Conservation (phyloP, 169 alveolate species). For the Eimeria falciformis region DNA sequence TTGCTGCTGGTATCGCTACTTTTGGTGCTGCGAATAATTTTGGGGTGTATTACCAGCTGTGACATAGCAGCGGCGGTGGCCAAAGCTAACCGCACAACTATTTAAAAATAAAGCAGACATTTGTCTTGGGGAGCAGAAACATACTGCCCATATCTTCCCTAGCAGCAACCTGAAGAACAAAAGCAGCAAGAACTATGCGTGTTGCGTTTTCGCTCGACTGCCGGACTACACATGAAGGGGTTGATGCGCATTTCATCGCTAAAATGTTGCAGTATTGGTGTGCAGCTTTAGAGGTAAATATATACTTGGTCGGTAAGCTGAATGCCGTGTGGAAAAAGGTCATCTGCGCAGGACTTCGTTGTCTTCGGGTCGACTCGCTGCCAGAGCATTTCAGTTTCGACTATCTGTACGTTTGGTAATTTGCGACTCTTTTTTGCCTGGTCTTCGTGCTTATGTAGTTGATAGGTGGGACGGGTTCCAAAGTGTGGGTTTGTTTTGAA, state of each 20-base stretch:
- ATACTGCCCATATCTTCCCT: no score
- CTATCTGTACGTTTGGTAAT: conserved; percentile 9
- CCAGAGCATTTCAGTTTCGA: conserved; percentile 29
- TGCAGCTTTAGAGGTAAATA: conserved; percentile 40
- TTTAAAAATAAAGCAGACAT: no score
- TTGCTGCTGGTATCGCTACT: no score
- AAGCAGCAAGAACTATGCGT: not conserved
- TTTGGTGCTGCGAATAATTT: no score
- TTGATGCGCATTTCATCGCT: conserved; percentile 24
- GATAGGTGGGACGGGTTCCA: conserved; percentile 24
- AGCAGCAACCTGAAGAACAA: no score
- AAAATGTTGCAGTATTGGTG: conserved; percentile 60
- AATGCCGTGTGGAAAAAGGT: not conserved
- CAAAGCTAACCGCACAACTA: no score
- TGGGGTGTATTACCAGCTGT: no score
- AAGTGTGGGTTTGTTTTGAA: conserved; percentile 43
- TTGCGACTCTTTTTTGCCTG: not conserved
- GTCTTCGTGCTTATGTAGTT: not conserved
- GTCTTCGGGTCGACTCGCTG: conserved; percentile 53
- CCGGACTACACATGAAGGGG: conserved; percentile 1
- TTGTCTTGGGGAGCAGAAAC: no score
- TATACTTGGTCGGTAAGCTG: no score
- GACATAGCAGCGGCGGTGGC: no score
- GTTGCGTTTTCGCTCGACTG: conserved; percentile 56
- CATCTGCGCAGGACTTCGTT: conserved; percentile 21